Conservation (phyloP, 2,329 filamentous ascomycete species). For the Samsoniella hepiali region DNA sequence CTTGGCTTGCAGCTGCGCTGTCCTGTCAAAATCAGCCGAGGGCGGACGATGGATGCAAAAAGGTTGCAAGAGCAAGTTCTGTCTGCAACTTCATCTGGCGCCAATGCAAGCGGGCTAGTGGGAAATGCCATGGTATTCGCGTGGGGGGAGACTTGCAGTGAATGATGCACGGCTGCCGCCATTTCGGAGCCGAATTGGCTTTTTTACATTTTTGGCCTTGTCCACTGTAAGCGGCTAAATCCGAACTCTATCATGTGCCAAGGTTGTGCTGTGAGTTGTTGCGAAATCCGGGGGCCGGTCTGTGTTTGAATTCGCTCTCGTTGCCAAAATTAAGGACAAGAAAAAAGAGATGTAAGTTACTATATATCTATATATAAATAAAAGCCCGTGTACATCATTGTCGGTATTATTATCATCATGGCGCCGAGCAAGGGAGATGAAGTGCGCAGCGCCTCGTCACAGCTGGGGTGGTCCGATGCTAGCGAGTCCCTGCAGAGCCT, state of each 20-base stretch:
- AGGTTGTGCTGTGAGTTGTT: not conserved
- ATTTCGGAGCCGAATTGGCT: constrained; percentile 5
- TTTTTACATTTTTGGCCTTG: not conserved
- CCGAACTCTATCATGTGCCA: not conserved
- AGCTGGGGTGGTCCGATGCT: not conserved
- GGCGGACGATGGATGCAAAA: too few relatives aligned
- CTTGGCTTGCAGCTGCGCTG: not conserved
- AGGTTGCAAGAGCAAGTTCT: too few relatives aligned
- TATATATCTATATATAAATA: too few relatives aligned
- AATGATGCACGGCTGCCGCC: not conserved
- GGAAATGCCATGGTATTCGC: not conserved
- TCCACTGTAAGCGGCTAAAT: constrained; percentile 5
- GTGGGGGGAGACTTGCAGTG: not conserved
- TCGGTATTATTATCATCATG: not conserved
- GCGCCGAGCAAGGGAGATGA: not conserved
- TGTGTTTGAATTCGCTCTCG: not conserved
- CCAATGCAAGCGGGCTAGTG: not conserved
- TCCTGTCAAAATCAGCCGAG: too few relatives aligned
- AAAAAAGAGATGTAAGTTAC: too few relatives aligned
- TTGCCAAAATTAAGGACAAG: too few relatives aligned
- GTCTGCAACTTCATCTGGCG: too few relatives aligned
- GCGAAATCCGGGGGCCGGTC: not conserved
- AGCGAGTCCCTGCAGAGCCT: constrained; percentile 10
- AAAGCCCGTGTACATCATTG: too few relatives aligned
- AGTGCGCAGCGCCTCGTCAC: too few relatives aligned